phyloP scores from a whole-genome alignment of 1,284 basidiomycete species.

The Ustilago nuda region DNA sequence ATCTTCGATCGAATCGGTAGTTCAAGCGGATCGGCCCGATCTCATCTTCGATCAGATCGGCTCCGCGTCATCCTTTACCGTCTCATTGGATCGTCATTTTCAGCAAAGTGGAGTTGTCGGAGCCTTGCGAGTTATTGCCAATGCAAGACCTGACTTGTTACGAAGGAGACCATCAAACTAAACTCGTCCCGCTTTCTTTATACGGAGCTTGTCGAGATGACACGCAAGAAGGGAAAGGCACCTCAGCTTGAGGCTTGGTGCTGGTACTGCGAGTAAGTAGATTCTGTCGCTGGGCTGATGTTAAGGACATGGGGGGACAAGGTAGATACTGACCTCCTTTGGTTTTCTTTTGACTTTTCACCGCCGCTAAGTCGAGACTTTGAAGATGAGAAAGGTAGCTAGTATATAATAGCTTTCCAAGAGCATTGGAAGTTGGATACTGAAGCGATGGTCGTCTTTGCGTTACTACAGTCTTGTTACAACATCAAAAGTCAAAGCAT shows the following conservation, averaged over 20 bases:
- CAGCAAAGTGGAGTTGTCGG: slow-evolving; percentile 18
- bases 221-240: slow-evolving; percentile 68
- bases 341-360: slow-evolving; percentile 1
- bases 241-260: slow-evolving; percentile 78
- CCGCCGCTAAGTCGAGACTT: slow-evolving; percentile 61
- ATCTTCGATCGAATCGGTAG: no score
- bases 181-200: neutral
- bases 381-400: slow-evolving; percentile 67
- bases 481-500: slow-evolving; percentile 99
- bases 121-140: neutral
- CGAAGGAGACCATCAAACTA: slow-evolving; percentile 10
- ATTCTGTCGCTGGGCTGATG: neutral
- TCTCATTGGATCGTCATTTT: no score
- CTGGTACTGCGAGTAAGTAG: slow-evolving; percentile 95
- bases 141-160: neutral
- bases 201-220: slow-evolving; percentile 46
- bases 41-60: no score
- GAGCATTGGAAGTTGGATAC: neutral
- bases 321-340: slow-evolving; percentile 12
- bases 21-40: no score
- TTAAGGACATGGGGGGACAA: no score
- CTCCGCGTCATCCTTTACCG: no score
- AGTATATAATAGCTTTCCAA: neutral
- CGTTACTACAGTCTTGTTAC: slow-evolving; percentile 82
- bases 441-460: neutral